Conservation (phyloP, 2,329 filamentous ascomycete genomes). For the Claviceps cyperi region DNA sequence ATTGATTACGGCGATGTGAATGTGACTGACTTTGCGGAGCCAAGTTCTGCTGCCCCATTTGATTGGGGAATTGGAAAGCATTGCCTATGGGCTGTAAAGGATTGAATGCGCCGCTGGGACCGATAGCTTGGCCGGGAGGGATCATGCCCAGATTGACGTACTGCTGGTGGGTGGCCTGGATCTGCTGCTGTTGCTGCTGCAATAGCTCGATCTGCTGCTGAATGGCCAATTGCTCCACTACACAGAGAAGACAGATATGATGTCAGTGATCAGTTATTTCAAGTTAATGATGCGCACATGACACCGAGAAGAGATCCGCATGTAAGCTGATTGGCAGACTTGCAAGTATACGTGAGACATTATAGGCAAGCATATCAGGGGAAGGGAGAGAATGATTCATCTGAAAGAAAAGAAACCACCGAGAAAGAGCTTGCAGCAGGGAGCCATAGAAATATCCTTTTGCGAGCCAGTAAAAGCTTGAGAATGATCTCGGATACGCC, state of each 20-base stretch:
- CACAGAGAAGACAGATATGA: conserved; percentile 6
- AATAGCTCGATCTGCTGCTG: conserved; percentile 96
- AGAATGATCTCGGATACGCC: not conserved
- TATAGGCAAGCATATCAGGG: not conserved
- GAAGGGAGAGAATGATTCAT: not conserved
- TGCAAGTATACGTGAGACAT: not conserved
- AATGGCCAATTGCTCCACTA: conserved; percentile 94
- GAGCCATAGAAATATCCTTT: not conserved
- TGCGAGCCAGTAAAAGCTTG: not conserved
- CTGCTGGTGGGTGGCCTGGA: conserved; percentile 90
- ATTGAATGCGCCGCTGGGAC: conserved; percentile 56
- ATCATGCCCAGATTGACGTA: conserved; percentile 97
- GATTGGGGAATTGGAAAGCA: conserved; percentile 79
- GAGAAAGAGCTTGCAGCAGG: not conserved
- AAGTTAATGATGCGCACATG: not conserved
- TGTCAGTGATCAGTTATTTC: not conserved
- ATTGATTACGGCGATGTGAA: conserved; percentile 95
- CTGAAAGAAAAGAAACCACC: not conserved
- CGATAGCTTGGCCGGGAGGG: conserved; percentile 63
- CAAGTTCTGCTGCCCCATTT: conserved; percentile 62
- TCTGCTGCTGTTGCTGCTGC: conserved; percentile 95
- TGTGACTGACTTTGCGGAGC: conserved; percentile 62
- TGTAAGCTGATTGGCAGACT: not conserved
- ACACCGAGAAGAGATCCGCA: not conserved
- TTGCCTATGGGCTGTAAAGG: conserved; percentile 70